A percentile compares a stretch with the other conserved stretches of the same genome.
Evolutionary conservation across 768 basidiomycete genomes (phyloP).

Genomic region (Trametes cinnabarina): DNA sequence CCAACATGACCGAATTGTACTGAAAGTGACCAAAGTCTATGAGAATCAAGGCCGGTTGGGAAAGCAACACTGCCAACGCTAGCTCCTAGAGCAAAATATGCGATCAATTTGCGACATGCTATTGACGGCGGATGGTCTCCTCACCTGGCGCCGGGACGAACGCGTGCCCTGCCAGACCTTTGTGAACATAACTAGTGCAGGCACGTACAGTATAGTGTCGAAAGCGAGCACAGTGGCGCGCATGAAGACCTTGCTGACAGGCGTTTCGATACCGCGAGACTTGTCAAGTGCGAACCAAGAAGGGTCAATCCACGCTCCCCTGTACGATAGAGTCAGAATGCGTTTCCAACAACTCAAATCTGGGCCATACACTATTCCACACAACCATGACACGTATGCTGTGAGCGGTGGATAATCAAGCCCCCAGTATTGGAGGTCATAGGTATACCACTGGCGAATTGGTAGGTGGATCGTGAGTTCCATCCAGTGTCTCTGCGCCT

Average conservation of each 20-base stretch:
- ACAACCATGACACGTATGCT: constrained; percentile 85
- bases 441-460: constrained; percentile 76
- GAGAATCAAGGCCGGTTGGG: constrained; percentile 81
- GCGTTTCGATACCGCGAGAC: constrained; percentile 72
- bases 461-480: constrained; percentile 82
- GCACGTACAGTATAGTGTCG: constrained; percentile 73
- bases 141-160: constrained; percentile 77
- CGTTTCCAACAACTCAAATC: too few species aligned
- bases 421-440: constrained; percentile 90
- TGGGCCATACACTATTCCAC: constrained; percentile 62
- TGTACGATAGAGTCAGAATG: constrained; percentile 20
- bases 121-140: constrained; percentile 11
- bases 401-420: constrained; percentile 94
- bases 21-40: constrained; percentile 95
- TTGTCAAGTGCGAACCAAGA: constrained; percentile 68
- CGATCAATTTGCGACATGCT: neutral
- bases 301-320: constrained; percentile 50
- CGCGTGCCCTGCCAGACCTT: constrained; percentile 63
- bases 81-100: constrained; percentile 44
- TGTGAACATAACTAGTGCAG: constrained; percentile 67
- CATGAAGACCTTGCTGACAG: constrained; percentile 74
- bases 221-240: constrained; percentile 66
- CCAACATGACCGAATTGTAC: constrained; percentile 94
- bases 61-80: constrained; percentile 66
- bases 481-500: constrained; percentile 96